Percentiles rank a stretch among this genome's conserved stretches.
Evolutionary conservation across 202 grass and related monocot genomes (phyloP).

Genomic region (Schoenoplectus tabernaemontani): DNA sequence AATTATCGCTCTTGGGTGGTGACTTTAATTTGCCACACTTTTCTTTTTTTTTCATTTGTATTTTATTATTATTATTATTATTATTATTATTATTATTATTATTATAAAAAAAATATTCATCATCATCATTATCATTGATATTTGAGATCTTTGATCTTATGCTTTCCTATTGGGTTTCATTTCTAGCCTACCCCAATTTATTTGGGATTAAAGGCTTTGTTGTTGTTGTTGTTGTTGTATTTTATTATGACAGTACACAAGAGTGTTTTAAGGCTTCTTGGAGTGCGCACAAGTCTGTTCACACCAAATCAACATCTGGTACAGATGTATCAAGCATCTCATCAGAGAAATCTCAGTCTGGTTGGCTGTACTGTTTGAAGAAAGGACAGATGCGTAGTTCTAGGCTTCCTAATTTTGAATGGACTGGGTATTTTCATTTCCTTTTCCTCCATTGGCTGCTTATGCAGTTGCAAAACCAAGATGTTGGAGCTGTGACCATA

Average conservation of each 20-base stretch:
- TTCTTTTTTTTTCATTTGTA: neutral
- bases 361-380: conserved; percentile 81
- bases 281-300: conserved; percentile 78
- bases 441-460: neutral
- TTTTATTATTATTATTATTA: too few species aligned
- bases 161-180: too few species aligned
- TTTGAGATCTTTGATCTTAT: too few species aligned
- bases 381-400: conserved; percentile 51
- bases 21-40: neutral
- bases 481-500: neutral
- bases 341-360: conserved; percentile 45
- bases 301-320: conserved; percentile 39
- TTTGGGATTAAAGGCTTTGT: too few species aligned
- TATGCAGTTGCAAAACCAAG: conserved; percentile 19
- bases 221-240: too few species aligned
- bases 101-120: too few species aligned
- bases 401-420: conserved; percentile 63
- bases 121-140: too few species aligned
- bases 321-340: conserved; percentile 8
- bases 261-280: conserved; percentile 89
- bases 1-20: neutral
- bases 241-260: conserved; percentile 48
- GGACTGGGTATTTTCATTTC: conserved; percentile 58
- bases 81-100: too few species aligned
- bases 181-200: too few species aligned